These are phyloP conservation scores for Gossypium mustelinum DNA, from an alignment of 345 rosid species.

Conservation along the genomic window DNA sequence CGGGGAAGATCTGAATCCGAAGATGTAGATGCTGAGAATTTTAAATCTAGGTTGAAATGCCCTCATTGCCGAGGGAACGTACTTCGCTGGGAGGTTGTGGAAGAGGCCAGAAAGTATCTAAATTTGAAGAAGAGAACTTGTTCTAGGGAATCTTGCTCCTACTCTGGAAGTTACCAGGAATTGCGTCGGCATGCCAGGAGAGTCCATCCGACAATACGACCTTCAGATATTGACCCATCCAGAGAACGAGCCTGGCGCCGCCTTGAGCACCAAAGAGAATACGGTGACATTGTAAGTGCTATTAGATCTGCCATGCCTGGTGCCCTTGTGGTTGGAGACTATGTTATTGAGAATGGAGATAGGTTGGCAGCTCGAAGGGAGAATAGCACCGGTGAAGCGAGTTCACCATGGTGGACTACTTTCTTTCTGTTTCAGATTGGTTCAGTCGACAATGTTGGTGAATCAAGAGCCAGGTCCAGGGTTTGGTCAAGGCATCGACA, in stretches of 20 bases:
- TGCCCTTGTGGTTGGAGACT: conserved; percentile 90
- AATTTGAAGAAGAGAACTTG: conserved; percentile 74
- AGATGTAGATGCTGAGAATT: conserved; percentile 32
- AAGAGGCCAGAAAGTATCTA: conserved; percentile 74
- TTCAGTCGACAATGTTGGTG: conserved; percentile 50
- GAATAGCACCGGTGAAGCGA: conserved; percentile 37
- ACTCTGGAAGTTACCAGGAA: conserved; percentile 71
- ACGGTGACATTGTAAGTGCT: conserved; percentile 80
- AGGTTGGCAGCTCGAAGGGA: conserved; percentile 60
- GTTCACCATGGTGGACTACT: conserved; percentile 63
- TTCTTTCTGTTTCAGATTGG: conserved; percentile 78
- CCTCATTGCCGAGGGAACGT: conserved; percentile 81
- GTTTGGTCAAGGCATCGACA: conserved; percentile 77
- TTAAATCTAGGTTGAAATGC: conserved; percentile 49
- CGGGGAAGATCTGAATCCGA: conserved; percentile 39
- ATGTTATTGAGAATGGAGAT: conserved; percentile 82
- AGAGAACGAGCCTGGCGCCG: conserved; percentile 85
- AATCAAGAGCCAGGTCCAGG: conserved; percentile 61
- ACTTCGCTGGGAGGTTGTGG: conserved; percentile 60
- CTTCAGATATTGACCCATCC: conserved; percentile 80
- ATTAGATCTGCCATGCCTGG: conserved; percentile 87
- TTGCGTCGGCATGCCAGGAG: conserved; percentile 84
- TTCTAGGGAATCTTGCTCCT: conserved; percentile 76
- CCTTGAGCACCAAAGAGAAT: conserved; percentile 75
- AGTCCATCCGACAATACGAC: conserved; percentile 67